Conservation (phyloP, 129 eudicot genomes). For the Dittrichia graveolens region DNA sequence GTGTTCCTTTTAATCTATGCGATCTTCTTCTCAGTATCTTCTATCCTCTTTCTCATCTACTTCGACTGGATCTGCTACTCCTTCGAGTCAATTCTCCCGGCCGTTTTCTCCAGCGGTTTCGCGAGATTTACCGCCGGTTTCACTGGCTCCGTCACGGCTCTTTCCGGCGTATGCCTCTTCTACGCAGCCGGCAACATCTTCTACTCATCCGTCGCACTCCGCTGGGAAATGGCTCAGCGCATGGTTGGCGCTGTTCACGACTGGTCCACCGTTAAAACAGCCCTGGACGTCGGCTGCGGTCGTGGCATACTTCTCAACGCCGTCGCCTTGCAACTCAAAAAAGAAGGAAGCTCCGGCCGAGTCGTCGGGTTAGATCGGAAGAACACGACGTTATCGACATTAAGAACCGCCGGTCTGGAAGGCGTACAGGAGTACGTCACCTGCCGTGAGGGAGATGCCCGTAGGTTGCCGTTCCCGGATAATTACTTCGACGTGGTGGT, state of each 20-base stretch:
- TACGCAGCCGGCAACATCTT: conserved; percentile 71
- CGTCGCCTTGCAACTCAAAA: conserved; percentile 80
- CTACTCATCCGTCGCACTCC: conserved; percentile 77
- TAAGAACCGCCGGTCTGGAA: conserved; percentile 65
- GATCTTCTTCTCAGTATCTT: conserved; percentile 48
- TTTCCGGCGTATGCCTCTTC: conserved; percentile 72
- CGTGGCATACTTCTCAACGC: conserved; percentile 83
- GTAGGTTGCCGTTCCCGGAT: conserved; percentile 78
- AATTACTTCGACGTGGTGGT: conserved; percentile 94
- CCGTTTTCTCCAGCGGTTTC: conserved; percentile 43
- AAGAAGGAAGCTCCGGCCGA: conserved; percentile 78
- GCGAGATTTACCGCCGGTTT: conserved; percentile 78
- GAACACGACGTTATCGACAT: conserved; percentile 53
- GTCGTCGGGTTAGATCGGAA: conserved; percentile 67
- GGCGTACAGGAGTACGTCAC: conserved; percentile 94
- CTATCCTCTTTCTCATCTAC: conserved; percentile 63
- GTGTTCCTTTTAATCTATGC: conserved; percentile 68
- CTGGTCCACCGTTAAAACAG: conserved; percentile 52
- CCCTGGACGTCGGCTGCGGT: conserved; percentile 88
- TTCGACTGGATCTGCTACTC: conserved; percentile 52
- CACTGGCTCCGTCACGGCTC: conserved; percentile 80
- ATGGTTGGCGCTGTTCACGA: conserved; percentile 63
- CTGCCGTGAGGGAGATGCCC: conserved; percentile 75
- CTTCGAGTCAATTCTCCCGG: conserved; percentile 44
- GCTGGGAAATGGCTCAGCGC: conserved; percentile 78